Evolutionary conservation across 164 flowering plant genomes (phyloP).

Genomic region (Chimonanthus salicifolius): DNA sequence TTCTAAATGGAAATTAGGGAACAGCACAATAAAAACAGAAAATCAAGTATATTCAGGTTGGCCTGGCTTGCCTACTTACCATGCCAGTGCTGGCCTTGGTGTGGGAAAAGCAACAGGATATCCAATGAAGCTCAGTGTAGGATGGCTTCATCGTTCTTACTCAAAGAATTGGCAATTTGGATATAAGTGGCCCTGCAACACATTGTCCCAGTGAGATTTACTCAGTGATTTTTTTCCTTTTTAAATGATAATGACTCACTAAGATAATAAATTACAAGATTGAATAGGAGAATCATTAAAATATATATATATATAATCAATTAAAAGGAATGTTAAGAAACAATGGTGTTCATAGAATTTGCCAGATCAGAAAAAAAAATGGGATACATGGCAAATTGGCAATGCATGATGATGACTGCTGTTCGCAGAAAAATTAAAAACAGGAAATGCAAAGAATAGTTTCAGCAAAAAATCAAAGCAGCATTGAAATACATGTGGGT

Average conservation of each 20-base stretch:
- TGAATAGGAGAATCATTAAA: background rate
- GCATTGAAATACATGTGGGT: too few species aligned
- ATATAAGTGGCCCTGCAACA: slow-evolving; percentile 6
- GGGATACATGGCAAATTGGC: too few species aligned
- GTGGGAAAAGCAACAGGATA: background rate
- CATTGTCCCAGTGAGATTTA: background rate
- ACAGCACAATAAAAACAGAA: background rate
- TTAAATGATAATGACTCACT: background rate
- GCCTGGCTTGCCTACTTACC: background rate
- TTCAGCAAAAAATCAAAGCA: too few species aligned
- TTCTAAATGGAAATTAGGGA: background rate
- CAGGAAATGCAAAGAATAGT: too few species aligned
- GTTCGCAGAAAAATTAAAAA: too few species aligned
- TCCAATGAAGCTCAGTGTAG: background rate
- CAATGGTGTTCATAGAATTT: too few species aligned
- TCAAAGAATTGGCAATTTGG: slow-evolving; percentile 7
- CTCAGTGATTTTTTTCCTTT: background rate
- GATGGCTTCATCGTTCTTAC: background rate
- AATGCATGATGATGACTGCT: too few species aligned
- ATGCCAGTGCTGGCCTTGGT: background rate
- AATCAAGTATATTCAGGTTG: background rate
- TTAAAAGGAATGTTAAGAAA: too few species aligned
- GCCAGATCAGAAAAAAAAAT: background rate
- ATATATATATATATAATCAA: too few species aligned
- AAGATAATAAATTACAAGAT: background rate